Evolutionary conservation across 2,329 filamentous ascomycete species (phyloP).

Genomic region (Hansfordia pulvinata): DNA sequence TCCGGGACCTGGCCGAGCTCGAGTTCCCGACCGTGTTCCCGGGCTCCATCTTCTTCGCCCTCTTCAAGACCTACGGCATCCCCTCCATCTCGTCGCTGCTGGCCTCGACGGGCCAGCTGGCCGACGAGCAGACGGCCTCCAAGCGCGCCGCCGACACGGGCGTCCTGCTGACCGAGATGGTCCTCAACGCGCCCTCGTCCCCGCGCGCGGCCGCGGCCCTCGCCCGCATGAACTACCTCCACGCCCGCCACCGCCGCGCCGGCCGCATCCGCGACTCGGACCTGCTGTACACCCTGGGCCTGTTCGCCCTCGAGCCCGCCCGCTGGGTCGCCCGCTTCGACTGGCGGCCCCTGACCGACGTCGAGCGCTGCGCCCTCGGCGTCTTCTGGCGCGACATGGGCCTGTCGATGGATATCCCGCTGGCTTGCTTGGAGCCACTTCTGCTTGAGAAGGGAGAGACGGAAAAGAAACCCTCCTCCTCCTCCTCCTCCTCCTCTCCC

Average conservation of each 20-base stretch:
- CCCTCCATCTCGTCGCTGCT: conserved; percentile 9
- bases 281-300: conserved; percentile 11
- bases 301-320: conserved; percentile 12
- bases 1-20: too few species aligned
- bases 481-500: too few species aligned
- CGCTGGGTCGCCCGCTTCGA: conserved; percentile 12
- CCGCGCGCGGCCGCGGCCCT: conserved; percentile 7
- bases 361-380: conserved; percentile 10
- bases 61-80: conserved; percentile 10
- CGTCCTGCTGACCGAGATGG: conserved; percentile 8
- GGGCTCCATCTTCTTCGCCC: too few species aligned
- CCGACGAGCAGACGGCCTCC: conserved; percentile 7
- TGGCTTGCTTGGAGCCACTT: too few species aligned
- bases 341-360: conserved; percentile 9
- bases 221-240: conserved; percentile 11
- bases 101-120: conserved; percentile 9
- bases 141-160: conserved; percentile 12
- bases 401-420: conserved; percentile 12
- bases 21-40: too few species aligned
- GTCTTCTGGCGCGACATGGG: conserved; percentile 12
- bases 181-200: conserved; percentile 7
- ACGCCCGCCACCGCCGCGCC: conserved; percentile 9
- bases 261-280: conserved; percentile 7
- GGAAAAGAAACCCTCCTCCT: too few species aligned
- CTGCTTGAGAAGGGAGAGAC: too few species aligned